These are phyloP conservation scores for Russula griseocarnosa DNA, from an alignment of 768 basidiomycete genomes.

Conservation along the genomic window DNA sequence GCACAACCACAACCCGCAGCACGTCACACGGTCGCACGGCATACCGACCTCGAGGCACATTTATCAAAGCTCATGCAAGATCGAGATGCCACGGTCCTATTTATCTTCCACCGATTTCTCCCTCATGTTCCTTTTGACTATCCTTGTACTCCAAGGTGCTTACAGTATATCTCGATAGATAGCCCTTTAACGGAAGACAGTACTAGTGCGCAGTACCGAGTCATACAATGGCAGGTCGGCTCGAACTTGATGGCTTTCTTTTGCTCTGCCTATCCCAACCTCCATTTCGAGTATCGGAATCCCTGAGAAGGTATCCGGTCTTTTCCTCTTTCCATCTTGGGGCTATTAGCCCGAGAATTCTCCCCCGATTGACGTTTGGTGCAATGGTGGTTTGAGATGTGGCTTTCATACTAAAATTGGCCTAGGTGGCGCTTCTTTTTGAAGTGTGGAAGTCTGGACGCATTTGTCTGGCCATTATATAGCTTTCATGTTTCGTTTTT, in stretches of 20 bases:
- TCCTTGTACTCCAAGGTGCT: background rate
- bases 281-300: background rate
- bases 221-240: background rate
- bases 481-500: background rate
- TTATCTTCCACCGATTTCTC: no score
- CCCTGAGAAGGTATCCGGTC: background rate
- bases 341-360: background rate
- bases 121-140: no score
- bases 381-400: background rate
- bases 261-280: background rate
- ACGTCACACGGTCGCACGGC: no score
- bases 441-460: constrained; percentile 7
- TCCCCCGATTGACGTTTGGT: background rate
- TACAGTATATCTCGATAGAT: background rate
- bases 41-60: no score
- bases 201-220: no score
- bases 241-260: background rate
- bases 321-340: background rate
- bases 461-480: constrained; percentile 9
- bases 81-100: no score
- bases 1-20: no score
- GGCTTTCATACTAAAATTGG: background rate
- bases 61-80: no score
- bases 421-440: no score
- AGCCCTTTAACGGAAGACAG: background rate